Evolutionary conservation across 768 basidiomycete species (phyloP).

Genomic region (Pisolithus microcarpus): DNA sequence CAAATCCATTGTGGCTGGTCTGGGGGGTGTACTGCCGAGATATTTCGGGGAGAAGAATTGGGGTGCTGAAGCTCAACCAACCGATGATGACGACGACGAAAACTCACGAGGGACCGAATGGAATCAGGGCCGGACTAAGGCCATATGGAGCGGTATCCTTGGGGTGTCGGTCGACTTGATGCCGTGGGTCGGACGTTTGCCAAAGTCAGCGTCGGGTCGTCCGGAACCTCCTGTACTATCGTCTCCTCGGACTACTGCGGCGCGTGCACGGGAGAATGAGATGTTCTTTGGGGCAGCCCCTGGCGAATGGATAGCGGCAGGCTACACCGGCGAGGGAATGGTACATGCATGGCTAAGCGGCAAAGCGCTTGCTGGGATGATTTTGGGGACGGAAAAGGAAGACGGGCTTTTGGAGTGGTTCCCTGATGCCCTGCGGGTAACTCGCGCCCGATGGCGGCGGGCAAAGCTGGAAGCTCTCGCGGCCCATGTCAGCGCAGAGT

Average conservation of each 20-base stretch:
- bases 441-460: slow-evolving; percentile 45
- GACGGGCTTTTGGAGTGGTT: slow-evolving; percentile 35
- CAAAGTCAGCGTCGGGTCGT: slow-evolving; percentile 42
- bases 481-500: too few relatives aligned
- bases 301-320: slow-evolving; percentile 70
- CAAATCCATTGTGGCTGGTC: slow-evolving; percentile 27
- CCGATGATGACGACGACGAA: slow-evolving; percentile 1
- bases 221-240: slow-evolving; percentile 9
- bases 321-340: slow-evolving; percentile 71
- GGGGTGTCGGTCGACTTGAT: slow-evolving; percentile 52
- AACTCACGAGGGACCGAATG: slow-evolving; percentile 17
- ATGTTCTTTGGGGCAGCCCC: slow-evolving; percentile 23
- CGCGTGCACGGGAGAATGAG: neutral
- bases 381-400: slow-evolving; percentile 34
- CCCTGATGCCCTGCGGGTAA: slow-evolving; percentile 43
- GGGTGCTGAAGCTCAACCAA: slow-evolving; percentile 29
- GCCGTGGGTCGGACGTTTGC: slow-evolving; percentile 71
- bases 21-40: slow-evolving; percentile 40
- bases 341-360: slow-evolving; percentile 63
- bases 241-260: neutral
- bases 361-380: slow-evolving; percentile 52
- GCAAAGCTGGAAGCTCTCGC: slow-evolving; percentile 40
- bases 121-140: slow-evolving; percentile 43
- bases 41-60: slow-evolving; percentile 46
- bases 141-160: slow-evolving; percentile 58